phyloP scores from a whole-genome alignment of 2,329 filamentous ascomycete genomes.

The Leptographium radiaticola region DNA sequence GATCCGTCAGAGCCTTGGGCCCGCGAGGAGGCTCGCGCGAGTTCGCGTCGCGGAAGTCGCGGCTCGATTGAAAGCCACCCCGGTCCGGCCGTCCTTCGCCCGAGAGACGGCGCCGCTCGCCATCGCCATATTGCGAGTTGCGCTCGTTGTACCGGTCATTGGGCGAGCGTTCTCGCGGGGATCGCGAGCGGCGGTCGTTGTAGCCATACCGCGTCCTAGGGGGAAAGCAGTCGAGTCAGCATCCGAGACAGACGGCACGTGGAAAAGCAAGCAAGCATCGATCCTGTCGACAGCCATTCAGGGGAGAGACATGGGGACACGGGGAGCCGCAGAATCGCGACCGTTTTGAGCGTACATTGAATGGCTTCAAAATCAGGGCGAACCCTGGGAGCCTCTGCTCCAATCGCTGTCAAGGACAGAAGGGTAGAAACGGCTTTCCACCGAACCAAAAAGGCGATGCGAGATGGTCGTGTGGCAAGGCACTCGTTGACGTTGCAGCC shows the following conservation, averaged over 20 bases:
- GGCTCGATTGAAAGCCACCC: slow-evolving; percentile 45
- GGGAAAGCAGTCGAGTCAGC: slow-evolving; percentile 2
- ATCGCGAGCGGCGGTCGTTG: slow-evolving; percentile 50
- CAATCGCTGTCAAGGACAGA: background rate
- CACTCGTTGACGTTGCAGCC: background rate
- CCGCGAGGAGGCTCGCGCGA: slow-evolving; percentile 65
- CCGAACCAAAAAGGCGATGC: background rate
- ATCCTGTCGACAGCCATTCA: background rate
- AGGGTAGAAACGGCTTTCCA: background rate
- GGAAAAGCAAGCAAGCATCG: slow-evolving; percentile 3
- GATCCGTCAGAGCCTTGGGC: slow-evolving; percentile 64
- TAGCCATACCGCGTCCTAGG: slow-evolving; percentile 43
- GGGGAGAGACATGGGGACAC: background rate
- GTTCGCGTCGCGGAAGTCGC: slow-evolving; percentile 45
- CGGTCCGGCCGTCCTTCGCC: slow-evolving; percentile 43
- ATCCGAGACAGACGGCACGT: background rate
- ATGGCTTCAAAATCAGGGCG: background rate
- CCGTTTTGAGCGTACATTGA: background rate
- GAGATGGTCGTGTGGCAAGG: background rate
- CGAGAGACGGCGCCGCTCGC: slow-evolving; percentile 57
- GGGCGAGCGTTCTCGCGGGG: slow-evolving; percentile 52
- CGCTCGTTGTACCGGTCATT: slow-evolving; percentile 45
- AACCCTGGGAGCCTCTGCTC: background rate
- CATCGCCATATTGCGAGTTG: slow-evolving; percentile 41
- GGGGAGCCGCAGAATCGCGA: background rate